These are phyloP conservation scores for Mortierella sp. DNA, from an alignment of 371 early-diverging fungal species.

Conservation along the genomic window DNA sequence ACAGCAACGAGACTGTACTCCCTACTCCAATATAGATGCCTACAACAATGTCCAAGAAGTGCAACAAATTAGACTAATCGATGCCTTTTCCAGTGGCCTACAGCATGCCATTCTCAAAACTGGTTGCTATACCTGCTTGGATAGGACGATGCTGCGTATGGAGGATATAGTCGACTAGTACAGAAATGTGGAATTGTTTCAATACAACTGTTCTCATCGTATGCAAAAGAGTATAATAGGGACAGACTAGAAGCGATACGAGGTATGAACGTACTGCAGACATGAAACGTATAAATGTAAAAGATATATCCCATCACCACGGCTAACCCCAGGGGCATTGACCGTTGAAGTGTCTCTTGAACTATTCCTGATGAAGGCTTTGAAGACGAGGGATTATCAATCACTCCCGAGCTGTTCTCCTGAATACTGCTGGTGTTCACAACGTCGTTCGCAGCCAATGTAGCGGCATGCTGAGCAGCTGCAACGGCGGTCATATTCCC, in stretches of 20 bases:
- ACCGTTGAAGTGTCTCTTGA: constrained; percentile 8
- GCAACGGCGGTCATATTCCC: constrained; percentile 27
- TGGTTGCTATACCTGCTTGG: constrained; percentile 27
- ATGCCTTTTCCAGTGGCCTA: no score
- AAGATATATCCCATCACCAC: constrained; percentile 51
- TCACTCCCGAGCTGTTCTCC: background rate
- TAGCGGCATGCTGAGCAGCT: constrained; percentile 38
- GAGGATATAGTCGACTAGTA: constrained; percentile 27
- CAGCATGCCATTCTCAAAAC: background rate
- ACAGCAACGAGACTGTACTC: constrained; percentile 20
- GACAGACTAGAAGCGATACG: background rate
- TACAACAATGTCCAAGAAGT: constrained; percentile 4
- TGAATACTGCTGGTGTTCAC: background rate
- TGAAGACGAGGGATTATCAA: background rate
- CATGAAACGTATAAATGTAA: constrained; percentile 56
- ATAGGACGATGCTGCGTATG: constrained; percentile 10
- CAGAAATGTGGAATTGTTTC: background rate
- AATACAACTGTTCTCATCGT: background rate
- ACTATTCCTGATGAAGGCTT: background rate
- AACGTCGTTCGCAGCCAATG: constrained; percentile 26
- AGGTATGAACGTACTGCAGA: constrained; percentile 49
- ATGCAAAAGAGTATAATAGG: background rate
- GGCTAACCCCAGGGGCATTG: constrained; percentile 43
- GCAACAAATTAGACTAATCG: background rate
- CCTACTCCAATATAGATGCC: constrained; percentile 31